These are phyloP conservation scores for Pleurotus giganteus DNA, from an alignment of 768 basidiomycete species.

Conservation along the genomic window DNA sequence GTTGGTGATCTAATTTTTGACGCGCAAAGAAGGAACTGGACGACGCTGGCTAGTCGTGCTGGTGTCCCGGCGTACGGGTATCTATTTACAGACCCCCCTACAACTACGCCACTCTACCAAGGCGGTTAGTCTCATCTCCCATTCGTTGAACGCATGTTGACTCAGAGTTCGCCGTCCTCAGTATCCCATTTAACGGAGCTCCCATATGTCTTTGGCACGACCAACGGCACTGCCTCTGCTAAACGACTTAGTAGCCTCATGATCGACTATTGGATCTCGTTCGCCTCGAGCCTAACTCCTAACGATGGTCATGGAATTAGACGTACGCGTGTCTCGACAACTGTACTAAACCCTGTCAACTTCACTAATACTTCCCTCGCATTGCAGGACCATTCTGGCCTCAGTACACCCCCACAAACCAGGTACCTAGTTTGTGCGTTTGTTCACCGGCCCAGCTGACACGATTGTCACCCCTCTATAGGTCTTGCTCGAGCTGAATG, in stretches of 20 bases:
- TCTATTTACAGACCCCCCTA: constrained; percentile 33
- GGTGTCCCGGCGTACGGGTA: constrained; percentile 35
- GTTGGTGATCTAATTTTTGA: constrained; percentile 36
- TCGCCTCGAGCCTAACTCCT: constrained; percentile 40
- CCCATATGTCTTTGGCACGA: constrained; percentile 26
- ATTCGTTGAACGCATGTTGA: not conserved
- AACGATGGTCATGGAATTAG: constrained; percentile 37
- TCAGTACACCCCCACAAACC: not conserved
- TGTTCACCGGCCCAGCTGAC: not conserved
- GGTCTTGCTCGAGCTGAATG: constrained; percentile 5
- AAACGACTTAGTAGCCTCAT: constrained; percentile 29
- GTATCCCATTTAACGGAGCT: constrained; percentile 30
- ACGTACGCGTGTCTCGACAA: constrained; percentile 24
- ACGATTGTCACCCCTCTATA: not conserved
- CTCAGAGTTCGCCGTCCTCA: constrained; percentile 4
- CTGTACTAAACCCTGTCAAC: no score
- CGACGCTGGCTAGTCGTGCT: constrained; percentile 27
- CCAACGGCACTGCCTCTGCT: constrained; percentile 15
- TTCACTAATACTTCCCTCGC: not conserved
- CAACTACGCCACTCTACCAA: constrained; percentile 3
- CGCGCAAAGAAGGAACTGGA: constrained; percentile 30
- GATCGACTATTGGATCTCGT: constrained; percentile 47
- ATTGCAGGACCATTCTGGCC: constrained; percentile 1
- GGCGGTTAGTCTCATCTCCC: constrained; percentile 1
- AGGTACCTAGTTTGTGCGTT: not conserved